Conservation (phyloP, 2,329 filamentous ascomycete species). For the Diaporthe caulivora region DNA sequence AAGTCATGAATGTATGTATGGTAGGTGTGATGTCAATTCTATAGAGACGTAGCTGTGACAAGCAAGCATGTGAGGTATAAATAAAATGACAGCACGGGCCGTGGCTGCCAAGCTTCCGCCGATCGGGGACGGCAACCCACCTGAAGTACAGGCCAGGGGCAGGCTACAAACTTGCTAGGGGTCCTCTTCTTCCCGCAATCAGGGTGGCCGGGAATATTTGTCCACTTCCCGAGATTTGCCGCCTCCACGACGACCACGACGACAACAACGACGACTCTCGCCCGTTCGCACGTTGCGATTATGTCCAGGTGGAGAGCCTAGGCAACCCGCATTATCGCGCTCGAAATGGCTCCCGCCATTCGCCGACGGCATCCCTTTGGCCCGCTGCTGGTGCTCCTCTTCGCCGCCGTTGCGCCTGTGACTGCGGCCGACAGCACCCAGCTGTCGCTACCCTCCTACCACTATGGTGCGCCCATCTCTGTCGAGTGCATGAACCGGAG, state of each 20-base stretch:
- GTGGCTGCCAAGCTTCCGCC: neutral
- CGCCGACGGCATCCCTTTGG: constrained; percentile 16
- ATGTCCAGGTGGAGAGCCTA: constrained; percentile 30
- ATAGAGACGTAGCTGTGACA: neutral
- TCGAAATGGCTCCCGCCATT: constrained; percentile 26
- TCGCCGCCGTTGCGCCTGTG: constrained; percentile 6
- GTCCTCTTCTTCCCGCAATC: constrained; percentile 5
- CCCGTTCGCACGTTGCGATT: constrained; percentile 15
- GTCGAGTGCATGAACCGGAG: constrained; percentile 82
- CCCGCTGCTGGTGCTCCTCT: constrained; percentile 35
- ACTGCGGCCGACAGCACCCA: constrained; percentile 47
- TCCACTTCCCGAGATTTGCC: constrained; percentile 23
- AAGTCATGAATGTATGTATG: neutral
- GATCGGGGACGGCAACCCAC: constrained; percentile 1
- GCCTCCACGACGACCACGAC: constrained; percentile 12
- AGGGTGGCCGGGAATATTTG: constrained; percentile 10
- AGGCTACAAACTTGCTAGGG: neutral
- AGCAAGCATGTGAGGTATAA: neutral
- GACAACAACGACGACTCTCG: constrained; percentile 8
- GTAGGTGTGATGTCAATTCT: neutral
- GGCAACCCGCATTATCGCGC: constrained; percentile 31
- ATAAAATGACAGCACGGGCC: neutral
- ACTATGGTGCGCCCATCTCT: constrained; percentile 75
- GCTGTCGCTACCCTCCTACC: constrained; percentile 69
- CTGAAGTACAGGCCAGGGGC: neutral